Evolutionary conservation across 495 filamentous ascomycete genomes (phyloP), one percentile per base, ranked within the genome.

Genomic region (Penicillium silybi): DNA sequence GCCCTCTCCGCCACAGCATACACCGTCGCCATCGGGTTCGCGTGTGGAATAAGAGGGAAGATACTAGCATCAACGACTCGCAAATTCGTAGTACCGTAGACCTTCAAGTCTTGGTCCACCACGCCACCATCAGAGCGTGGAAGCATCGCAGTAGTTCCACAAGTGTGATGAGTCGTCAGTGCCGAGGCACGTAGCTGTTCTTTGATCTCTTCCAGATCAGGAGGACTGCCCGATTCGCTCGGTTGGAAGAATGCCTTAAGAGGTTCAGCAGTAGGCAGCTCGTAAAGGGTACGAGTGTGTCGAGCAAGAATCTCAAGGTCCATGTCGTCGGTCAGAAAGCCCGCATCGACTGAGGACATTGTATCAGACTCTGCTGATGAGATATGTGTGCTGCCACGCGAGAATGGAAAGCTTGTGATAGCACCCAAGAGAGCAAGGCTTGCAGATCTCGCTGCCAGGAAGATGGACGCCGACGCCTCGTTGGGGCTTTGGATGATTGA

Each of bases 51-150:
- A 8, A 77, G 42, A 2, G 80, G 79, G 52, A 77, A 74, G 11
- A 85, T 54, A 48, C 76, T 69, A 0, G 81, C 77, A 51, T 80
- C 81, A 10, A 82, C 75, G 0, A 86, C 73, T 13, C 79, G 65
- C 45, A 83, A 50, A 10, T 74, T 70, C 39, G 62, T 46, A 1
- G 77, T 71, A 0, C 75, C 76, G 48, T 82, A 72, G 2, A 82
- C 77, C 32, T 52, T 58, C 53, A 82, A 48, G 20, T 64, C 48
- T 3, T 67, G 58, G 59, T 80, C 72, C 0, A 82, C 72, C 1
- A 82, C 80, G 0, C 72, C 72, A n/a, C 77, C 74, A 69, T 77
- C 76, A 0, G 72, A 69, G 44, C 72, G 78, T 0, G 80, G 60
- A 26, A 63, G 50, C 57, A 63, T 63, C 0, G 57, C 50, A 17